Evolutionary conservation across 257 asterid species (phyloP), one percentile per base, ranked within the genome.

Genomic region (Solanum chilense): DNA sequence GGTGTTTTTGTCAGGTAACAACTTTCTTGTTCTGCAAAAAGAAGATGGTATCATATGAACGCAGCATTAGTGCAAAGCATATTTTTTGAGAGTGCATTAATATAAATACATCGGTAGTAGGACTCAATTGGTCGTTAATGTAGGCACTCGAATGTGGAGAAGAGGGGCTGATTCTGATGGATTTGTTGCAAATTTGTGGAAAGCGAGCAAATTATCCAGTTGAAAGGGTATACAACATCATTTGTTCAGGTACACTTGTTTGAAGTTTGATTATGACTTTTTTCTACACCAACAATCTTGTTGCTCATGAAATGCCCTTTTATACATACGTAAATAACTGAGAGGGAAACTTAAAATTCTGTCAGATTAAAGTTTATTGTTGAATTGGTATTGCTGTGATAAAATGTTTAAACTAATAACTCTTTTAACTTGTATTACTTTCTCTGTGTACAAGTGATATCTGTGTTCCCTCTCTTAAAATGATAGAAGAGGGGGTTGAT

Each of bases 161-260:
- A 96, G 99, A 93, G 99, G 99, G 84, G 98, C 99, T 90, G 98
- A 96, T 92, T 90, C 94, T 88, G 99, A 97, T 92, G 99, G 99
- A 84, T 96, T 89, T 89, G 99, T 96, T 87, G 99, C 99, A 75
- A 97, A 97, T 87, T 97, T 87, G 97, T 95, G 88, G 99, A 97
- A 93, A 92, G 94, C 75, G 99, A 97, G 91, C 99, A 97, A 89
- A 93, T 95, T 85, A 80, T 97, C 47, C 95, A 93, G 89, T 82
- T 89, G 87, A 95, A 94, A 78, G 98, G 98, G 85, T 41, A 86
- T 82, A 93, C 92, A 82, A 95, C 98, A 86, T 95, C 99, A 85
- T 96, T 94, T 89, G 88, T 97, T 88, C 98, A 97, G 96, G 99
- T 95, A 85, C 56, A 64, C 87, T 88, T 69, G 47, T 37, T 62